Base-by-base conservation (phyloP, 495 filamentous ascomycete genomes). In the Choiromyces venosus region DNA sequence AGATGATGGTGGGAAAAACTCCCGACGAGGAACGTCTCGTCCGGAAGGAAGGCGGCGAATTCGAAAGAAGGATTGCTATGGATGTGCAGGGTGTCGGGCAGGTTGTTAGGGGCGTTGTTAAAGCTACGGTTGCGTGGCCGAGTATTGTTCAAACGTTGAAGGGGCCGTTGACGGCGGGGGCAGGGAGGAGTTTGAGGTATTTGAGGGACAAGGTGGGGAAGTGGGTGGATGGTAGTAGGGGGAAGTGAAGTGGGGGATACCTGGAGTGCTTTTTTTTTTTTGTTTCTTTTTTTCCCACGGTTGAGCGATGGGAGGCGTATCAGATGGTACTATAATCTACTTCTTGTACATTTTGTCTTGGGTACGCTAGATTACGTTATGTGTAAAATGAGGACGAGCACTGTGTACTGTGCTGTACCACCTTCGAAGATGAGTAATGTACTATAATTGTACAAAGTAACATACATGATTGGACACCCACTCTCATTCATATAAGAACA, bases 121-220 rank as follows among this genome's bases (percentile, higher is more conserved):
- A 89, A 79, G 90, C 89, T 79, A 97, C 96, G 0, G 91, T 98
- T 77, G 87, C 85, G 67, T 99, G 96, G 96, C 93, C 95, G 4
- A 93, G 91, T 73, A 92, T 90, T 10, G 89, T 88, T 7, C 93
- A 99, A 83, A 92, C 87, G 46, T 73, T 93, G 56, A 98, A 99
- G 83, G 89, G 92, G 5, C 79, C 89, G 0, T 78, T 97, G 35
- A 97, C 93, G 1, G 87, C 90, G 0, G 96, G 95, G 0, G 76
- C 91, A 9, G 77, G 83, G 61, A 87, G 88, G 76, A 89, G 89
- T 68, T 88, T 86, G 85, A 87, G 87, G 73, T 99, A 99, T 83
- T 71, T 94, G 73, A 83, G 85, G 42, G 96, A 97, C 82, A 99
- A 99, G 86, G 85, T 91, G 65, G 86, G 83, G 61, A 97, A 96